Conservation (phyloP, 1,284 basidiomycete genomes). For the Apiotrichum siamense region DNA sequence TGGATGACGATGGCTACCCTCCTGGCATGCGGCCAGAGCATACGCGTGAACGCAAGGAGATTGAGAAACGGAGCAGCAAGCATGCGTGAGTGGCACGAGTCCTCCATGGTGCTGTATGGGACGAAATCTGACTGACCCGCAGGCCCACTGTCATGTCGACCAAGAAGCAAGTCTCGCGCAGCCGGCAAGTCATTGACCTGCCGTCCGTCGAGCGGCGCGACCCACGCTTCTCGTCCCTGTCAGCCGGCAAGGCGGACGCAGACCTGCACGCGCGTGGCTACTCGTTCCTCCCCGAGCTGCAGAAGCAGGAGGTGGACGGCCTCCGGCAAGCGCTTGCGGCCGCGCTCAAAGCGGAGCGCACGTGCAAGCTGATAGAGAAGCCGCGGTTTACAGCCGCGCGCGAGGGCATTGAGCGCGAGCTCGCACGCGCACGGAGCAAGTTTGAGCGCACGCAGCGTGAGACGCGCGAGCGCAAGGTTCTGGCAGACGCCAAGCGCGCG, state of each 20-base stretch:
- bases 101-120: too few relatives aligned
- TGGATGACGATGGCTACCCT: conserved; percentile 18
- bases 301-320: conserved; percentile 60
- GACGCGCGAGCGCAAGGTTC: conserved; percentile 60
- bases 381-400: conserved; percentile 65
- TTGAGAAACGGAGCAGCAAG: conserved; percentile 67
- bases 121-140: too few relatives aligned
- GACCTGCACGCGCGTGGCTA: conserved; percentile 71
- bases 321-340: conserved; percentile 63
- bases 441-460: conserved; percentile 71
- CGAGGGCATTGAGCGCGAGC: conserved; percentile 64
- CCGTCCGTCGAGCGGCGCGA: conserved; percentile 68
- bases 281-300: conserved; percentile 66
- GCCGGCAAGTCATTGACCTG: conserved; percentile 67
- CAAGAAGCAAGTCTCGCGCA: conserved; percentile 76
- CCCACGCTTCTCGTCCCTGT: conserved; percentile 75
- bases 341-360: conserved; percentile 61
- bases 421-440: conserved; percentile 69
- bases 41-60: conserved; percentile 46
- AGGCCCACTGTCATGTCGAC: conserved; percentile 80
- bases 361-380: conserved; percentile 61
- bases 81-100: conserved; percentile 78
- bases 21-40: conserved; percentile 16
- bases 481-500: conserved; percentile 57
- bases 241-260: conserved; percentile 62